phyloP scores from a whole-genome alignment of 1,284 basidiomycete genomes.

The Trichosporon sp. region DNA sequence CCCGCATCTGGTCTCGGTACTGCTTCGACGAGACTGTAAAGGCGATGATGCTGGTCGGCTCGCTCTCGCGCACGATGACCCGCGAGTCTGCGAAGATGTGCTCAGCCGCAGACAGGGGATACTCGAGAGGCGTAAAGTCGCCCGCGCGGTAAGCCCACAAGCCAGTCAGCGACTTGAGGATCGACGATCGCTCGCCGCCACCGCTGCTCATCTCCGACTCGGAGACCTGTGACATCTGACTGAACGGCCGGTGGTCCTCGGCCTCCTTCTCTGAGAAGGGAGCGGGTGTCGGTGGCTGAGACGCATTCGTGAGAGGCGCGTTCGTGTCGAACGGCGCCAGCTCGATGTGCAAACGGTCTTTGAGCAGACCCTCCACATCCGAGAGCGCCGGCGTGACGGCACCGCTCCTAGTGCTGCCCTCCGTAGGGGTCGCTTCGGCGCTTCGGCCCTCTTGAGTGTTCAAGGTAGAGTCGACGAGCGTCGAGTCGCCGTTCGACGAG shows the following conservation, averaged over 20 bases:
- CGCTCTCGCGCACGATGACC: constrained; percentile 93
- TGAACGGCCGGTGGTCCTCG: constrained; percentile 25
- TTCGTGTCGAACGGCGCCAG: constrained; percentile 47
- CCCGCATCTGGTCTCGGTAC: constrained; percentile 72
- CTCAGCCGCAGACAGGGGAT: constrained; percentile 57
- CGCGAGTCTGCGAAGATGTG: constrained; percentile 93
- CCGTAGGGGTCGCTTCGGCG: background rate
- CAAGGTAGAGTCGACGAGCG: background rate
- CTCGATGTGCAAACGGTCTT: constrained; percentile 44
- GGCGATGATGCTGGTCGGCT: constrained; percentile 96
- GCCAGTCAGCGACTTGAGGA: constrained; percentile 79
- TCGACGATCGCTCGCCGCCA: constrained; percentile 63
- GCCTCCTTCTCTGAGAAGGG: constrained; percentile 24
- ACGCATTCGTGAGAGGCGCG: constrained; percentile 39
- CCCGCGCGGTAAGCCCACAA: constrained; percentile 63
- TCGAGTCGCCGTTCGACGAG: background rate
- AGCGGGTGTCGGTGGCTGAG: constrained; percentile 30
- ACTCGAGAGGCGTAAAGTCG: constrained; percentile 54
- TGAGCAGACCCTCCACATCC: background rate
- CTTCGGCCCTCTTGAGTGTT: background rate
- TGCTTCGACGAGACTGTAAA: constrained; percentile 87
- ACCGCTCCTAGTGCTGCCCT: background rate
- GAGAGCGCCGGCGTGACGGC: background rate
- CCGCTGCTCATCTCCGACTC: constrained; percentile 50
- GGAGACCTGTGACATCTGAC: constrained; percentile 42